Evolutionary conservation across 2,329 filamentous ascomycete genomes (phyloP), one percentile per base, ranked within the genome.

Genomic region (Sclerotinia nivalis): DNA sequence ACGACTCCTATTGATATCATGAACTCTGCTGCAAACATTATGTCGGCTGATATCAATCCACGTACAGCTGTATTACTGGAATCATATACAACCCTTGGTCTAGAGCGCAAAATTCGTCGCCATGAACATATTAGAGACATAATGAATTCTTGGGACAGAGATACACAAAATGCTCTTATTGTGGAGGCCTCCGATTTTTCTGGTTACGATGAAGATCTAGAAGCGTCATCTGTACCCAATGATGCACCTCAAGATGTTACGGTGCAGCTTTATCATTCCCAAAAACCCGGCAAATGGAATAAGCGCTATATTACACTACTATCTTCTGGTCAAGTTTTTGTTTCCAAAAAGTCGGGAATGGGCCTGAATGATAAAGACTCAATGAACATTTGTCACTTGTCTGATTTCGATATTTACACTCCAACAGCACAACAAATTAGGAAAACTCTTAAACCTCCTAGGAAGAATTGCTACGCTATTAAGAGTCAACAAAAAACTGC

Each of bases 401-500:
- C 92, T 2, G 94, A 97, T 80, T 97, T 95, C 79, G 95, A 98
- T 77, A 91, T 97, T 62, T 97, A 97, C 81, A 87, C 85, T 1
- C 91, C 93, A 1, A 93, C 89, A 7, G 84, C 87, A 66, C 86
- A 87, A 58, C 89, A 93, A 74, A 81, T 88, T 72, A 84, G 87
- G 50, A 91, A 90, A 76, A 86, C 88, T 73, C 84, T 97, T 67
- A 93, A 91, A 76, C 91, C 93, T 0, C 95, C 95, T 0, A 97
- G 96, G 80, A 91, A 90, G 77, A 85, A 89, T 74, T 97, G 93
- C 81, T 95, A 92, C 76, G 94, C 93, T 0, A 86, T 98, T 75
- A 97, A 97, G 81, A 96, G 92, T 75, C 93, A 97, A 81, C 91
- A 97, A 77, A 97, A 95, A 80, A 91, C 91, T 0, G 89, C 87